Conservation (phyloP, 257 asterid genomes). For the Lithospermum erythrorhizon region DNA sequence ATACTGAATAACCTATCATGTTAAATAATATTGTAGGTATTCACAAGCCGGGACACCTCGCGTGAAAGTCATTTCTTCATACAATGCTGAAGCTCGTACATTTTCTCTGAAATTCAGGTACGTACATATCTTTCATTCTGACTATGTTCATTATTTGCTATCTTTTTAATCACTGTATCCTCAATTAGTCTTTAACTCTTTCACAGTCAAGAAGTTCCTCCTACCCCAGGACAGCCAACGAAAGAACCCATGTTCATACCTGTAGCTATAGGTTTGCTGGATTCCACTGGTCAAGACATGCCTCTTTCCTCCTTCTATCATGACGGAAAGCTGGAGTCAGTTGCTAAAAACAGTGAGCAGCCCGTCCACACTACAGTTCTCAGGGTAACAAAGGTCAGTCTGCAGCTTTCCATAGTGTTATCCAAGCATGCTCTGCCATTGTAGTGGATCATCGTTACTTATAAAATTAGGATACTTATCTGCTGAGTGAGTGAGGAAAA, state of each 20-base stretch:
- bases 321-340: constrained; percentile 42
- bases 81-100: constrained; percentile 49
- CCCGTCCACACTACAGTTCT: constrained; percentile 47
- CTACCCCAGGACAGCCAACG: constrained; percentile 76
- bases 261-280: constrained; percentile 62
- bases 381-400: constrained; percentile 56
- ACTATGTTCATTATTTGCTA: background rate
- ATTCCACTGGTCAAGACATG: constrained; percentile 56
- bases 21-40: constrained; percentile 49
- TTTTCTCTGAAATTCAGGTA: constrained; percentile 81
- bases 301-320: constrained; percentile 44
- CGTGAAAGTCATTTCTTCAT: constrained; percentile 51
- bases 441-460: too few species aligned
- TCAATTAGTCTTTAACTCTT: constrained; percentile 11
- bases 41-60: constrained; percentile 97
- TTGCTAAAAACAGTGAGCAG: constrained; percentile 23
- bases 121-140: constrained; percentile 2
- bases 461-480: too few species aligned
- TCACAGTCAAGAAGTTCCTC: constrained; percentile 88
- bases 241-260: constrained; percentile 88
- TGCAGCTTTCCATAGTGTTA: background rate
- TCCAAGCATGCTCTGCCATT: background rate
- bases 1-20: background rate
- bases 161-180: constrained; percentile 5
- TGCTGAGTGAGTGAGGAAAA: too few species aligned